These are phyloP conservation scores for Ophioceras dolichostomum DNA, from an alignment of 2,329 filamentous ascomycete species.

Conservation along the genomic window DNA sequence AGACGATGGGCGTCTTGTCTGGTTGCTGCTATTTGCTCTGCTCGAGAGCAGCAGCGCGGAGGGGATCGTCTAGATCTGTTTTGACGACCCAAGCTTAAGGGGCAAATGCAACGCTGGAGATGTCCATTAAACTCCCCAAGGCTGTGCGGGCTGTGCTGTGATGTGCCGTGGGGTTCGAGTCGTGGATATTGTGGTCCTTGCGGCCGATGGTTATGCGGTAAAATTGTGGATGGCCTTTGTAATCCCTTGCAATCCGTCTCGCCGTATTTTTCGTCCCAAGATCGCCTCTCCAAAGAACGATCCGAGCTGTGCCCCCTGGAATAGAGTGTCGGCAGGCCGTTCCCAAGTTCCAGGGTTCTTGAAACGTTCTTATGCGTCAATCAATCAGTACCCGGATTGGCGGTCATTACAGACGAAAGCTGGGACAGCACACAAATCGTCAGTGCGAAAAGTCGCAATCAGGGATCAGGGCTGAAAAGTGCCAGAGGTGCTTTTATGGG, in stretches of 20 bases:
- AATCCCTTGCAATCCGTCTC: no score
- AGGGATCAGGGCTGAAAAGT: no score
- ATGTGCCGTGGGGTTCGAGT: no score
- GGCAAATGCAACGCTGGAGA: constrained; percentile 2
- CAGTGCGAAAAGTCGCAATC: constrained; percentile 7
- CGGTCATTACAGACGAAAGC: neutral
- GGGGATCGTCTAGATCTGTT: neutral
- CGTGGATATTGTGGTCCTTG: neutral
- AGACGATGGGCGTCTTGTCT: no score
- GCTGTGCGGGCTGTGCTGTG: no score
- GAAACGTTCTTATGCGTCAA: constrained; percentile 15
- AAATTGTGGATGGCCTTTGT: no score
- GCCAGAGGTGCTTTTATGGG: no score
- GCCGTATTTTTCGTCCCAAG: neutral
- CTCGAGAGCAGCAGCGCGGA: neutral
- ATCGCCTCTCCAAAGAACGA: neutral
- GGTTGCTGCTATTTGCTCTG: no score
- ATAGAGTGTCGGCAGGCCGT: constrained; percentile 3
- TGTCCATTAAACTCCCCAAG: constrained; percentile 6
- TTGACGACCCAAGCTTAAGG: constrained; percentile 1
- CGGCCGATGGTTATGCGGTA: neutral
- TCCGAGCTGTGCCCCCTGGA: constrained; percentile 2
- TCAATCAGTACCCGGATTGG: constrained; percentile 1
- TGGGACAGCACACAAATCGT: constrained; percentile 2
- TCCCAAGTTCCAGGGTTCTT: constrained; percentile 7